phyloP scores from a whole-genome alignment of 208 protist species.

The Trypanosoma melophagium region DNA sequence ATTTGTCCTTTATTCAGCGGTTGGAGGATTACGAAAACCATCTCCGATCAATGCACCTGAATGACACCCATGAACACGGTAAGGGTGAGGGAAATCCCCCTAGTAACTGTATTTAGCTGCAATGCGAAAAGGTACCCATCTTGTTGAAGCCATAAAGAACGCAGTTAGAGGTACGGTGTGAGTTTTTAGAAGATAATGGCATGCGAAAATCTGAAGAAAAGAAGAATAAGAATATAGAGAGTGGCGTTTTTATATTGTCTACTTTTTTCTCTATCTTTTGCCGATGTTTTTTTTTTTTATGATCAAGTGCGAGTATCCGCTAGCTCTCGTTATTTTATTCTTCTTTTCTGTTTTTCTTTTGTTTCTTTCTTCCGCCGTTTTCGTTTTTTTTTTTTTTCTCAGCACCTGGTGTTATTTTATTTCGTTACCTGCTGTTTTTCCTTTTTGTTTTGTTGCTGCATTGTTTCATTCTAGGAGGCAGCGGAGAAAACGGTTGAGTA shows the following conservation, averaged over 20 bases:
- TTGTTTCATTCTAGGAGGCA: too few species aligned
- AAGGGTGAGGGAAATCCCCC: too few species aligned
- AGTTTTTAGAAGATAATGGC: neutral
- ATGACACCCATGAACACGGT: neutral
- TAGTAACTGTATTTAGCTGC: neutral
- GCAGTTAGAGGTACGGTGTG: constrained; percentile 5
- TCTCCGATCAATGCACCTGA: constrained; percentile 2
- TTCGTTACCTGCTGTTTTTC: too few species aligned
- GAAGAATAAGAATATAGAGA: neutral
- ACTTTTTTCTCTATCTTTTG: neutral
- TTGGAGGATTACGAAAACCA: constrained; percentile 39
- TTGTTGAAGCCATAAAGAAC: neutral
- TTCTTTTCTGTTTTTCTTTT: too few species aligned
- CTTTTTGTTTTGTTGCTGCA: too few species aligned
- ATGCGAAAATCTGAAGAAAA: neutral
- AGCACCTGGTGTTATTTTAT: too few species aligned
- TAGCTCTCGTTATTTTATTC: too few species aligned
- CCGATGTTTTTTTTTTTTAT: constrained; percentile 10
- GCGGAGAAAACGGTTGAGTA: too few species aligned
- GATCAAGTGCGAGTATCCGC: too few species aligned
- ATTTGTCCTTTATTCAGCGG: constrained; percentile 75
- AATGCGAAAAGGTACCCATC: neutral
- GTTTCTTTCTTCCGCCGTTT: too few species aligned
- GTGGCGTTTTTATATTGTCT: neutral
- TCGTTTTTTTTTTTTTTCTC: too few species aligned